Evolutionary conservation across 495 filamentous ascomycete genomes (phyloP).

Genomic region (Aspergillus olivimuriae): DNA sequence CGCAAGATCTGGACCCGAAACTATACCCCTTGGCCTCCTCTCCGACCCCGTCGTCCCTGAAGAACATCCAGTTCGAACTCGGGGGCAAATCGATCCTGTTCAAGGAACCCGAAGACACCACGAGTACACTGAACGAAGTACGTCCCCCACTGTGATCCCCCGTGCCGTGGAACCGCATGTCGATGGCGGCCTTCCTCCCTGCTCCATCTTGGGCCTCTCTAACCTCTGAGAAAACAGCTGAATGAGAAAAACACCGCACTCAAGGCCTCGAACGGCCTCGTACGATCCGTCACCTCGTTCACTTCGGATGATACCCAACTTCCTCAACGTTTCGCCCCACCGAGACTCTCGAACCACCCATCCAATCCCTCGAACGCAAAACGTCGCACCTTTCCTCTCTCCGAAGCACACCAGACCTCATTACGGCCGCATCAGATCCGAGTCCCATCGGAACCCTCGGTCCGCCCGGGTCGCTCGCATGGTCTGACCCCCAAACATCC

Average conservation of each 20-base stretch:
- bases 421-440: constrained; percentile 24
- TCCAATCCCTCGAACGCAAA: constrained; percentile 24
- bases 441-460: constrained; percentile 29
- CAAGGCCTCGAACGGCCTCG: constrained; percentile 47
- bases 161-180: too few species aligned
- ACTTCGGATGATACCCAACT: constrained; percentile 24
- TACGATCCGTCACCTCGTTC: constrained; percentile 43
- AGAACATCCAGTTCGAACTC: constrained; percentile 65
- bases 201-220: too few species aligned
- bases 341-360: constrained; percentile 23
- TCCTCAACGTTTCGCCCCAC: constrained; percentile 20
- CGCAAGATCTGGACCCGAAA: constrained; percentile 74
- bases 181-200: too few species aligned
- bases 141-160: too few species aligned
- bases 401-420: constrained; percentile 48
- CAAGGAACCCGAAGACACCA: constrained; percentile 58
- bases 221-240: too few species aligned
- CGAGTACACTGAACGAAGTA: constrained; percentile 52
- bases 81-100: constrained; percentile 59
- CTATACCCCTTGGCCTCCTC: constrained; percentile 80
- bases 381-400: constrained; percentile 50
- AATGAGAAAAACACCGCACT: constrained; percentile 45
- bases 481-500: constrained; percentile 23
- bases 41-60: constrained; percentile 70
- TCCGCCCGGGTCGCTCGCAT: constrained; percentile 28